These are phyloP conservation scores for Elasticomyces elasticus DNA, from an alignment of 495 filamentous ascomycete species.

Conservation along the genomic window DNA sequence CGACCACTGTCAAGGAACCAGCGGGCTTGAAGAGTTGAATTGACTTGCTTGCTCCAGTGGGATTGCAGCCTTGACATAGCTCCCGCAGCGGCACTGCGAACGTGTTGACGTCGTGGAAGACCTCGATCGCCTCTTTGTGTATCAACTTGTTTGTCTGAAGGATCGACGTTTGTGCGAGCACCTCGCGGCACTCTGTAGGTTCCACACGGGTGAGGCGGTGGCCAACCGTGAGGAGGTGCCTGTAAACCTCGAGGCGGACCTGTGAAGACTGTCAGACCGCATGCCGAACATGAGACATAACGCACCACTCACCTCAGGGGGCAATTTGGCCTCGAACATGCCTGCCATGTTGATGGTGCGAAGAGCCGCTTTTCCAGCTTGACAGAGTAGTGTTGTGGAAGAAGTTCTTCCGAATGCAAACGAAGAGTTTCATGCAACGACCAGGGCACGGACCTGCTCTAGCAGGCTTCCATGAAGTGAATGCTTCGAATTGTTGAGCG, in stretches of 20 bases:
- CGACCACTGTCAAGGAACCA: too few species aligned
- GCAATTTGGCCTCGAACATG: neutral
- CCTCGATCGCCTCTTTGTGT: neutral
- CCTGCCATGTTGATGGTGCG: neutral
- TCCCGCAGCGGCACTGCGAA: neutral
- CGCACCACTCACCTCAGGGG: neutral
- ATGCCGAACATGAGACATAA: too few species aligned
- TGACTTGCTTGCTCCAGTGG: neutral
- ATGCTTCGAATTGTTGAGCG: too few species aligned
- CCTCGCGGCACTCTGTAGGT: neutral
- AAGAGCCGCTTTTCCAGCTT: too few species aligned
- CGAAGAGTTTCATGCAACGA: too few species aligned
- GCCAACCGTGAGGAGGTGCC: neutral
- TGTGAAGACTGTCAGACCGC: too few species aligned
- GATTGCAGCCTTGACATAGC: neutral
- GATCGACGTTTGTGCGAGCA: neutral
- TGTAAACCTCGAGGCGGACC: neutral
- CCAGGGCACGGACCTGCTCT: too few species aligned
- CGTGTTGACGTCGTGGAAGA: neutral
- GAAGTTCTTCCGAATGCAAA: too few species aligned
- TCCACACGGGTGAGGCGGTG: neutral
- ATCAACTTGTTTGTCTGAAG: neutral
- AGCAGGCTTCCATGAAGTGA: too few species aligned
- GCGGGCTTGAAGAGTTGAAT: too few species aligned
- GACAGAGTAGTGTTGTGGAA: too few species aligned